Percentiles rank a stretch among this genome's conserved stretches.
These are phyloP conservation scores for cucumber (Cucumis sativus) DNA, from an alignment of 306 rosid genomes.

Conservation along the genomic window Cucumber_9930_V3 NC_026661.2:17213501-17214000, in stretches of 20 bases:
- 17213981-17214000: conserved; percentile 1
- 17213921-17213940: conserved; percentile 98
- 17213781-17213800: conserved; percentile 30
- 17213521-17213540: not conserved
- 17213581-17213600: not conserved
- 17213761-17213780: conserved; percentile 16
- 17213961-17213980: conserved; percentile 82
- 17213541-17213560: not conserved
- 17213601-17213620: not conserved
- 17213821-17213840: conserved; percentile 65
- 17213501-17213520: not conserved
- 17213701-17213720: not conserved
- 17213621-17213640: not conserved
- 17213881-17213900: conserved; percentile 5
- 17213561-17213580: not conserved
- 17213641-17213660: not conserved
- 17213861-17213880: not conserved
- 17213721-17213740: not conserved
- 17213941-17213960: conserved; percentile 99
- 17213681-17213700: not conserved
- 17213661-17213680: not conserved
- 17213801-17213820: conserved; percentile 44
- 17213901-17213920: conserved; percentile 73
- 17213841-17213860: not conserved
- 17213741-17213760: not conserved